Evolutionary conservation across 2,329 filamentous ascomycete genomes (phyloP).

Genomic region (Rutstroemia sp.): DNA sequence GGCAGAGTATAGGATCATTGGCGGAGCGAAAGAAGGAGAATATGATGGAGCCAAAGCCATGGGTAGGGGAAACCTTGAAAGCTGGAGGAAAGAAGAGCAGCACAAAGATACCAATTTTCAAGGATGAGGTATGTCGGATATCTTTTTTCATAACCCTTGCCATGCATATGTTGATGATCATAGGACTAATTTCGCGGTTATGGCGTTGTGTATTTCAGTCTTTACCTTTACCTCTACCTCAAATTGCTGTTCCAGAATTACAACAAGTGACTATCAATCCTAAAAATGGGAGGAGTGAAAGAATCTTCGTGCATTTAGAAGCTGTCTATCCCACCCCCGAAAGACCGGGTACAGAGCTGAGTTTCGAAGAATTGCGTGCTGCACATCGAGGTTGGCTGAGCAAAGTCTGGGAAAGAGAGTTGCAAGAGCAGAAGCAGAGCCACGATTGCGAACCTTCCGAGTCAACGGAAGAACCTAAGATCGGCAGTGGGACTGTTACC

Average conservation of each 20-base stretch:
- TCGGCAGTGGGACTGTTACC: slow-evolving; percentile 17
- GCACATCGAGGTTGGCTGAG: slow-evolving; percentile 63
- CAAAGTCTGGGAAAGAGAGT: slow-evolving; percentile 43
- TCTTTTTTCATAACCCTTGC: slow-evolving; percentile 27
- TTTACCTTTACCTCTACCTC: slow-evolving; percentile 42
- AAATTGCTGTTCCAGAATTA: slow-evolving; percentile 47
- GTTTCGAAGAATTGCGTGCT: slow-evolving; percentile 88
- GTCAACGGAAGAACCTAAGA: slow-evolving; percentile 10
- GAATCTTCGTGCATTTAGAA: slow-evolving; percentile 80
- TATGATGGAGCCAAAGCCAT: slow-evolving; percentile 73
- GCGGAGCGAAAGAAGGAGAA: slow-evolving; percentile 94
- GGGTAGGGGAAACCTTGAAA: slow-evolving; percentile 86
- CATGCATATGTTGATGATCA: slow-evolving; percentile 72
- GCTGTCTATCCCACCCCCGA: slow-evolving; percentile 75
- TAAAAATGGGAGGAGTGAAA: slow-evolving; percentile 69
- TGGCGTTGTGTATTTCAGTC: slow-evolving; percentile 53
- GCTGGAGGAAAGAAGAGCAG: slow-evolving; percentile 74
- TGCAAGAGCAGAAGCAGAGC: neutral
- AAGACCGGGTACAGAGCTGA: slow-evolving; percentile 66
- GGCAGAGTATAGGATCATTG: slow-evolving; percentile 86
- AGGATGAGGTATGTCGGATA: slow-evolving; percentile 76
- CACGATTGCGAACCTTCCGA: slow-evolving; percentile 6
- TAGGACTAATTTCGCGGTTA: slow-evolving; percentile 81
- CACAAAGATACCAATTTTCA: slow-evolving; percentile 87
- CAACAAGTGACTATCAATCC: slow-evolving; percentile 79